Base-by-base conservation (phyloP, 1,284 basidiomycete species). In the Neonothopanus nambi region DNA sequence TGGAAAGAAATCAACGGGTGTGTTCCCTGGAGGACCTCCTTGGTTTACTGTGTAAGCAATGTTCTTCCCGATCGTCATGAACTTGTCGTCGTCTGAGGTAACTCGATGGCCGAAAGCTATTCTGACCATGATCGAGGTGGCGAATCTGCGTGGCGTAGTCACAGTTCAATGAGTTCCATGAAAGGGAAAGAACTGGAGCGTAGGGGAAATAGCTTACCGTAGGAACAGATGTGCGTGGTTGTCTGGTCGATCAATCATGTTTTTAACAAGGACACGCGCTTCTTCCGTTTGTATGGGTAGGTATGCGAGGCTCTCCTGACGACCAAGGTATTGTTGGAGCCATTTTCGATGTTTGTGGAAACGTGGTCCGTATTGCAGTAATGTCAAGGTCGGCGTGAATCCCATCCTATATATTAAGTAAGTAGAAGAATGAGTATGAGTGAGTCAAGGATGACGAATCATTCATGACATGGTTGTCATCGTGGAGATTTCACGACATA, bases 101-200 rank as follows among this genome's bases (percentile, higher is more conserved):
- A 65, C 47, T 38, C 59, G 57, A 37, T 66, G 57, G n/a, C 66
- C 66, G 44, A 57, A 66, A 28, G 56, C 55, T 12, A 66, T 44
- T 36, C 51, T 51, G 26, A 65, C 59, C 18, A 63, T 58, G 17
- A 64, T 57, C 3, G 64, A 55, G 3, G 58, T 56, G 5, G 63
- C 51, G 47, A 56, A 64, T 43, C 65, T 66, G 44, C 20, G 30
- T 8, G 30, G 30, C 30, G 13, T 33, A 13, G 26, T 33, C 30
- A 33, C 33, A 39, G 12, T n/a, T n/a, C n/a, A n/a, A n/a, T n/a
- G n/a, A n/a, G n/a, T n/a, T n/a, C n/a, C n/a, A n/a, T n/a, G n/a
- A n/a, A n/a, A n/a, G n/a, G n/a, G n/a, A n/a, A n/a, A n/a, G n/a
- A n/a, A n/a, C n/a, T n/a, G n/a, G n/a, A n/a, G n/a, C n/a, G n/a